These are phyloP conservation scores for Liriodendron chinense DNA, from an alignment of 164 flowering plant species.

Conservation along the genomic window DNA sequence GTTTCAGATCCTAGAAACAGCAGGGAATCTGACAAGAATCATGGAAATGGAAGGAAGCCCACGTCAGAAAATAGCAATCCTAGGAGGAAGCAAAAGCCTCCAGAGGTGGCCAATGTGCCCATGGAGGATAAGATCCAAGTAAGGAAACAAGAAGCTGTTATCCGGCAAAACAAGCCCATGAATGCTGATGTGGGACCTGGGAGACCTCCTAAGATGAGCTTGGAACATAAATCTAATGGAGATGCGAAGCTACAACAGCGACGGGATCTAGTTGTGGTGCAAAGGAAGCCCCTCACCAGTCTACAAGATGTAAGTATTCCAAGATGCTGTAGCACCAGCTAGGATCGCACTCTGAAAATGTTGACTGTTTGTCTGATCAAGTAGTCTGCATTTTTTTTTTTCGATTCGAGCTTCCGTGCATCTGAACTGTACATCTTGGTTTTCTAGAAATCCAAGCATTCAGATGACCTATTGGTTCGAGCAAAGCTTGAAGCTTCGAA, in stretches of 20 bases:
- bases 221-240: slow-evolving; percentile 27
- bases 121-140: slow-evolving; percentile 27
- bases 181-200: slow-evolving; percentile 41
- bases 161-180: slow-evolving; percentile 42
- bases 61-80: slow-evolving; percentile 21
- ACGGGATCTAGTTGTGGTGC: slow-evolving; percentile 25
- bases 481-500: slow-evolving; percentile 60
- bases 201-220: slow-evolving; percentile 44
- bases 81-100: slow-evolving; percentile 27
- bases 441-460: slow-evolving; percentile 38
- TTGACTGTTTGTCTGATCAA: neutral
- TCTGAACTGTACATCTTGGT: slow-evolving; percentile 3
- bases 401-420: neutral
- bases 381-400: neutral
- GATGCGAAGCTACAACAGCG: slow-evolving; percentile 36
- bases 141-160: slow-evolving; percentile 23
- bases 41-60: slow-evolving; percentile 41
- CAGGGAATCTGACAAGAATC: slow-evolving; percentile 52
- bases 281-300: slow-evolving; percentile 31
- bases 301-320: slow-evolving; percentile 42
- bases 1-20: slow-evolving; percentile 63
- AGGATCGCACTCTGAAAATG: no score
- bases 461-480: slow-evolving; percentile 41
- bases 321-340: neutral
- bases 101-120: slow-evolving; percentile 15